Evolutionary conservation across 768 basidiomycete genomes (phyloP).

Genomic region (Leucosporidium creatinivorum): DNA sequence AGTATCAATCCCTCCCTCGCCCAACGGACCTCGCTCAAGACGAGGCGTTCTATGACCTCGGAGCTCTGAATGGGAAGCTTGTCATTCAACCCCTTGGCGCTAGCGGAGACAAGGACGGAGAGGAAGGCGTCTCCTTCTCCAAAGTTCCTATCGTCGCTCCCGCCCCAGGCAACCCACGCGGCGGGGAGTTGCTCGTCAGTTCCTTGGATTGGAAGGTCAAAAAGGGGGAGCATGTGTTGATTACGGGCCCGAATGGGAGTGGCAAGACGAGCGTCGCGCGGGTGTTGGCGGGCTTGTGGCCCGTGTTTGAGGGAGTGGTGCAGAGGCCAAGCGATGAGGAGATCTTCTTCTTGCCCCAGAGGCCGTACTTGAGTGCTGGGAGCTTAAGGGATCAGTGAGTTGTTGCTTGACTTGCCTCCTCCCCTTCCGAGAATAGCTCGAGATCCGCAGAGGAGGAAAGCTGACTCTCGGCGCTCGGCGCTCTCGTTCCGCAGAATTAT

Average conservation of each 20-base stretch:
- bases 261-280: slow-evolving; percentile 43
- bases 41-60: slow-evolving; percentile 55
- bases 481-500: slow-evolving; percentile 52
- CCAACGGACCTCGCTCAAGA: slow-evolving; percentile 41
- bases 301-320: slow-evolving; percentile 45
- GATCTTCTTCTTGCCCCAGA: slow-evolving; percentile 69
- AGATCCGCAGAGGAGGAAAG: background rate
- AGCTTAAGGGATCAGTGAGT: slow-evolving; percentile 75
- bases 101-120: background rate
- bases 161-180: slow-evolving; percentile 37
- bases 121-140: slow-evolving; percentile 37
- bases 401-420: too few relatives aligned
- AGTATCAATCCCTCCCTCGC: slow-evolving; percentile 47
- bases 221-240: slow-evolving; percentile 77
- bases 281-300: slow-evolving; percentile 83
- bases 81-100: slow-evolving; percentile 2
- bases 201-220: slow-evolving; percentile 59
- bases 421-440: too few relatives aligned
- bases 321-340: slow-evolving; percentile 50
- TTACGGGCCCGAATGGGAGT: slow-evolving; percentile 61
- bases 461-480: background rate
- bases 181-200: slow-evolving; percentile 54
- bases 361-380: slow-evolving; percentile 85
- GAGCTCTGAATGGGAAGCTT: slow-evolving; percentile 55
- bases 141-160: slow-evolving; percentile 44